These are phyloP conservation scores for Leishmania major DNA, from an alignment of 208 protist genomes.

Conservation along the genomic window DNA sequence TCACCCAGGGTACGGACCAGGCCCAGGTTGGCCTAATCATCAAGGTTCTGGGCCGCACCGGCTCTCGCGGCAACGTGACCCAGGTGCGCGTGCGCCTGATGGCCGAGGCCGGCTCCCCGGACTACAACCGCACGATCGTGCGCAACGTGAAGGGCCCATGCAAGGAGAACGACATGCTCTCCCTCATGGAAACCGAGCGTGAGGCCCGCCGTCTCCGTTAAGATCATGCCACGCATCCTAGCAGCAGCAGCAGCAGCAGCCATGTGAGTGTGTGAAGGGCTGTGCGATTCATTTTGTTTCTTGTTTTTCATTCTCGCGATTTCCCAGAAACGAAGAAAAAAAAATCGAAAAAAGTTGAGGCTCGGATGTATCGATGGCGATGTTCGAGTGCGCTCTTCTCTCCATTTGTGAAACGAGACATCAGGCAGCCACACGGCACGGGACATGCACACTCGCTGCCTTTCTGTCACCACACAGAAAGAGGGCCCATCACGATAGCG, in stretches of 20 bases:
- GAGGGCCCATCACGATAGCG: neutral
- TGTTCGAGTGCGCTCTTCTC: neutral
- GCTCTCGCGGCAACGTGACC: conserved; percentile 99
- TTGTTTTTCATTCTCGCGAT: conserved; percentile 28
- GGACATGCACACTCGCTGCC: neutral
- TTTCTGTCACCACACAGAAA: too few species aligned
- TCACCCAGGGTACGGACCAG: conserved; percentile 69
- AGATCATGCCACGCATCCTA: neutral
- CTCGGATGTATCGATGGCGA: neutral
- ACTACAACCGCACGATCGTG: conserved; percentile 96
- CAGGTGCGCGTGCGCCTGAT: conserved; percentile 97
- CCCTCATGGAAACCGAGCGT: conserved; percentile 99
- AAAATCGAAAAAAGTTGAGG: neutral
- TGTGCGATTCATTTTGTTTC: conserved; percentile 16
- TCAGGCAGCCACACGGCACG: neutral
- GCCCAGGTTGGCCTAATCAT: conserved; percentile 96
- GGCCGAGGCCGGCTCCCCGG: conserved; percentile 82
- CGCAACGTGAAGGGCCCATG: conserved; percentile 99
- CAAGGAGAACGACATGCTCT: conserved; percentile 98
- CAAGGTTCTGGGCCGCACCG: conserved; percentile 99
- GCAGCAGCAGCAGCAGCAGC: conserved; percentile 3
- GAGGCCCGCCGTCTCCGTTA: conserved; percentile 97
- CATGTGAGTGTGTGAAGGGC: neutral
- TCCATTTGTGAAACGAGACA: neutral
- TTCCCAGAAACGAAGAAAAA: neutral